Percentiles rank a stretch among this genome's conserved stretches.
phyloP scores from a whole-genome alignment of 495 filamentous ascomycete species.

The Neurospora africana region DNA sequence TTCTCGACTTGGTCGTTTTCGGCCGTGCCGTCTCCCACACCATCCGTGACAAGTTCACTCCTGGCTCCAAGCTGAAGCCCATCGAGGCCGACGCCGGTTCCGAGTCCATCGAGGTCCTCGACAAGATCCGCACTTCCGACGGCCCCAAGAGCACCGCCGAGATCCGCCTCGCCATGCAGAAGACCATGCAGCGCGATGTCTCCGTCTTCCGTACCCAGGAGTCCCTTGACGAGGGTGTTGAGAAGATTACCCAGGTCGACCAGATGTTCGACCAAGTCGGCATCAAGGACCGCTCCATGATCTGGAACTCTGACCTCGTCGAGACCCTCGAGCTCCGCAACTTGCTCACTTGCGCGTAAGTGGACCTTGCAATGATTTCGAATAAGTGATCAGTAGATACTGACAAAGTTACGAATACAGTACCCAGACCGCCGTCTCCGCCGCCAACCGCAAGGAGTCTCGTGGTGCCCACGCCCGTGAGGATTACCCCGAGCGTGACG shows the following conservation, averaged over 20 bases:
- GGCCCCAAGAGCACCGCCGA: constrained; percentile 81
- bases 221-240: constrained; percentile 72
- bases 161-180: constrained; percentile 88
- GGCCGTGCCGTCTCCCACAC: constrained; percentile 93
- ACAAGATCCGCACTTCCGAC: constrained; percentile 69
- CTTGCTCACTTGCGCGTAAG: constrained; percentile 86
- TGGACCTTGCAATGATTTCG: constrained; percentile 10
- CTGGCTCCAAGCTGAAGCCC: constrained; percentile 64
- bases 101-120: constrained; percentile 74
- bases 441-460: constrained; percentile 85
- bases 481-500: constrained; percentile 88
- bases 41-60: constrained; percentile 80
- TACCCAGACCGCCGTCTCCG: constrained; percentile 77
- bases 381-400: too few relatives aligned
- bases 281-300: constrained; percentile 97
- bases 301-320: constrained; percentile 96
- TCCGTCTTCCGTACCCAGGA: constrained; percentile 95
- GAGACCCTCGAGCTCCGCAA: constrained; percentile 93
- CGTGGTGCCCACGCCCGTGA: constrained; percentile 91
- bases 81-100: constrained; percentile 75
- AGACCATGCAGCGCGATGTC: constrained; percentile 94
- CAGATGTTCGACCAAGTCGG: constrained; percentile 67
- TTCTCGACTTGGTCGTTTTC: constrained; percentile 94
- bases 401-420: constrained; percentile 10
- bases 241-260: constrained; percentile 72